Percentiles rank a stretch among this genome's conserved stretches.
Evolutionary conservation across 1,284 basidiomycete species (phyloP).

Genomic region (Ganoderma multipileum): DNA sequence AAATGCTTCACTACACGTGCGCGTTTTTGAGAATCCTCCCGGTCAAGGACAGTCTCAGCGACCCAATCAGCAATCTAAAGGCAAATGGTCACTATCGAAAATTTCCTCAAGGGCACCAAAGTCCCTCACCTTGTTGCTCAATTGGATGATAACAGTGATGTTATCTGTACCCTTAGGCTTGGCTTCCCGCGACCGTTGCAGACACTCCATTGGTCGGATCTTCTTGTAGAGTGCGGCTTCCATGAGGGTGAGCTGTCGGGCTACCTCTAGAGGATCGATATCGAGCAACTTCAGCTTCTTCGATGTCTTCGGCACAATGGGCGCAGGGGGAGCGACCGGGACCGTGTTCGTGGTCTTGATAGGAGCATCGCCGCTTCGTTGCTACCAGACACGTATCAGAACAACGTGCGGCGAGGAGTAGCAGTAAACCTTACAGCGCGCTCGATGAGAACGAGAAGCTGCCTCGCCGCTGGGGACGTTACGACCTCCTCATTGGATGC

Average conservation of each 20-base stretch:
- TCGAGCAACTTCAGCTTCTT: constrained; percentile 86
- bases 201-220: constrained; percentile 91
- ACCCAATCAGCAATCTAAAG: constrained; percentile 92
- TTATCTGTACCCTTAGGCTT: constrained; percentile 79
- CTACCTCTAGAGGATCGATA: constrained; percentile 92
- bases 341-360: constrained; percentile 53
- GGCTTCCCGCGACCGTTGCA: constrained; percentile 81
- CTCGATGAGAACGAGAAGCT: constrained; percentile 76
- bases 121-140: constrained; percentile 82
- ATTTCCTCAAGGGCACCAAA: too few species aligned
- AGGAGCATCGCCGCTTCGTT: constrained; percentile 62
- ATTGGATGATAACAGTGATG: constrained; percentile 90
- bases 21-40: constrained; percentile 88
- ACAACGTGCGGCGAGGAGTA: constrained; percentile 1
- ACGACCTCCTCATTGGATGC: constrained; percentile 70
- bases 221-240: constrained; percentile 90
- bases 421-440: constrained; percentile 62
- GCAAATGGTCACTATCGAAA: background rate
- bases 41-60: constrained; percentile 84
- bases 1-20: constrained; percentile 89
- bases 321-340: constrained; percentile 65
- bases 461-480: constrained; percentile 72
- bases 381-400: constrained; percentile 42
- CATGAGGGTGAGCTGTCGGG: constrained; percentile 93
- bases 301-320: constrained; percentile 77